Base-by-base conservation (phyloP, 2,329 filamentous ascomycete genomes). In the Aspergillus luchuensis region DNA sequence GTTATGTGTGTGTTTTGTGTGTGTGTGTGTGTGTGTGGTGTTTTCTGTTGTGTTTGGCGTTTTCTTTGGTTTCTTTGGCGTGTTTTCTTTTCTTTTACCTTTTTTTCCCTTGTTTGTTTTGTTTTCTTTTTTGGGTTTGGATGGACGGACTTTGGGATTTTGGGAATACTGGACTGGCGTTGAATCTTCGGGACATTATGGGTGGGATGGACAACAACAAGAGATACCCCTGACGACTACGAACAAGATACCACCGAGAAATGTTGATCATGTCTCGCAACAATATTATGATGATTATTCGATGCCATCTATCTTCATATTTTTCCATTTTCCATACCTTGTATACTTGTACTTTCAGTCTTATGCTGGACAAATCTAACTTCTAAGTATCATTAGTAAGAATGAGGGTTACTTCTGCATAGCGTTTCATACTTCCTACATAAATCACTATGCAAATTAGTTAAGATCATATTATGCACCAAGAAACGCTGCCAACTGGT, bases 1-100 rank as follows among this genome's bases (percentile, higher is more conserved):
- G 38, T 39, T 61, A 62, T 59, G 59, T 49, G 63, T 60, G 62
- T 59, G 45, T 57, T 43, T 63, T 28, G 25, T 60, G 51, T 49
- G 54, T 57, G 17, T 19, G 17, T 19, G 17, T 19, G 17, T 19
- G 17, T 19, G 41, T 39, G 54, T 55, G 60, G 28, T 58, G 28
- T 57, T 61, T 52, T 60, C 36, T 33, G 23, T 62, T 41, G 52
- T 41, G 41, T 57, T 59, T 55, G n/a, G 19, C 25, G 36, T 53
- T 21, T 56, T 48, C 57, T 59, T 45, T 60, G 30, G 56, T 43
- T 48, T 52, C 38, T 54, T 36, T 61, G 55, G 47, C 57, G 30
- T 55, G 17, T 56, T 56, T 61, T 60, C 59, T 57, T 65, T 59
- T n/a, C 53, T 19, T 36, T 33, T 49, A 55, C 33, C 21, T 57